These are phyloP conservation scores for Leptographium procerum DNA, from an alignment of 2,329 filamentous ascomycete genomes.

Conservation along the genomic window DNA sequence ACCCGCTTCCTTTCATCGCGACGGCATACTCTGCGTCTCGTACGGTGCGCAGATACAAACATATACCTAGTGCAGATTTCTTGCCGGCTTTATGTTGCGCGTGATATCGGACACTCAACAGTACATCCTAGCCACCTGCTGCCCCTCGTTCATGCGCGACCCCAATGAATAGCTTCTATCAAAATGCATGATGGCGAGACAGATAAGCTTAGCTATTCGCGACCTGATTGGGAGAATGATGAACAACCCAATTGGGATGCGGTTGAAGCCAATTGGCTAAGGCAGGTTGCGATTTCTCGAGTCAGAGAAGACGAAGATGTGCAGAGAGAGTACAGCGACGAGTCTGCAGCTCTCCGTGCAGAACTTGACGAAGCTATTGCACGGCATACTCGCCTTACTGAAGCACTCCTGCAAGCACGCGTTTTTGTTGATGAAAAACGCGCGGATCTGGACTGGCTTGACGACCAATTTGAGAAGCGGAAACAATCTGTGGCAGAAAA, in stretches of 20 bases:
- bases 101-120: background rate
- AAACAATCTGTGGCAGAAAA: background rate
- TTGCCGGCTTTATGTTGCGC: background rate
- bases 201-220: background rate
- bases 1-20: background rate
- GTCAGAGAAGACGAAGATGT: constrained; percentile 19
- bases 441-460: constrained; percentile 8
- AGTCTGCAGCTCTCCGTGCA: constrained; percentile 19
- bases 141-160: background rate
- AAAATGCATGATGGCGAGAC: background rate
- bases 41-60: background rate
- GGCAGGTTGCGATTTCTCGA: constrained; percentile 10
- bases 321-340: constrained; percentile 20
- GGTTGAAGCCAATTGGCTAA: constrained; percentile 23
- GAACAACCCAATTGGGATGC: constrained; percentile 20
- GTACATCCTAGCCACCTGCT: background rate
- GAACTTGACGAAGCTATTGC: constrained; percentile 24
- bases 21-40: background rate
- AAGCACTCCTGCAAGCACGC: constrained; percentile 23
- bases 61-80: background rate
- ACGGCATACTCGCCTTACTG: constrained; percentile 24
- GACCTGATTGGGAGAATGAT: background rate
- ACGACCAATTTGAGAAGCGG: constrained; percentile 5
- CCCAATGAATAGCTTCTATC: background rate
- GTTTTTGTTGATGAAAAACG: constrained; percentile 9